Base-by-base conservation (phyloP, 768 basidiomycete genomes). In the Candolleomyces aberdarensis region DNA sequence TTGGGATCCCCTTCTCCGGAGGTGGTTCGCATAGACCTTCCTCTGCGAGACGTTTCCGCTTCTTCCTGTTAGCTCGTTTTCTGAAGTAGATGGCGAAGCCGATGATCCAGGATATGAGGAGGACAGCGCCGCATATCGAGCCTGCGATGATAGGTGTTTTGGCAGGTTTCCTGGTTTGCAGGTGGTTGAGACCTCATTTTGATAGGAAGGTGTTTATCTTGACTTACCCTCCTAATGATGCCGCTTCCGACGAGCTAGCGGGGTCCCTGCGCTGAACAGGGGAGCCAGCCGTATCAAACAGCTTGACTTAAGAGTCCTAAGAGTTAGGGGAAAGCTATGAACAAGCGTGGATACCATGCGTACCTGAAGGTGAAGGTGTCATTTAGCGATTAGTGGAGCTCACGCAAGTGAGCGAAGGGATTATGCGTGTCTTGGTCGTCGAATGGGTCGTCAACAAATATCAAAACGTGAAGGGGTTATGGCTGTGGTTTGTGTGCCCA, bases 121-220 rank as follows among this genome's bases (percentile, higher is more conserved):
- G 75, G 31, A 80, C 67, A 13, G 77, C 77, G 43, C 85, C 86
- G 60, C 84, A 84, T 59, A 86, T 75, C 57, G 76, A 75, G 20
- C 86, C 86, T 11, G 86, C 84, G 63, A 87, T 80, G 60, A 86
- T 79, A 39, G 86, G 86, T 8, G 85, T 87, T 64, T 80, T 76
- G 0, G 83, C 79, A 61, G 79, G 81, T 57, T 81, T 76, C 49
- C 84, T 87, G 15, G 39, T 54, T 32, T 52, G 20, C 22, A 20
- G 26, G 20, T 26, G 40, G 31, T 47, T 49, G 36, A 36, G 36
- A 36, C 36, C 36, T 5, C 36, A 36, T 36, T 36, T 36, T 36
- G 36, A 36, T 36, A 36, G 36, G 36, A 11, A 36, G 36, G 36
- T 8, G 11, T 8, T 36, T 36, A 36, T 36, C 36, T 36, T 36